Conservation (phyloP, 1,284 basidiomycete genomes). For the Macrocystidia cucumis region DNA sequence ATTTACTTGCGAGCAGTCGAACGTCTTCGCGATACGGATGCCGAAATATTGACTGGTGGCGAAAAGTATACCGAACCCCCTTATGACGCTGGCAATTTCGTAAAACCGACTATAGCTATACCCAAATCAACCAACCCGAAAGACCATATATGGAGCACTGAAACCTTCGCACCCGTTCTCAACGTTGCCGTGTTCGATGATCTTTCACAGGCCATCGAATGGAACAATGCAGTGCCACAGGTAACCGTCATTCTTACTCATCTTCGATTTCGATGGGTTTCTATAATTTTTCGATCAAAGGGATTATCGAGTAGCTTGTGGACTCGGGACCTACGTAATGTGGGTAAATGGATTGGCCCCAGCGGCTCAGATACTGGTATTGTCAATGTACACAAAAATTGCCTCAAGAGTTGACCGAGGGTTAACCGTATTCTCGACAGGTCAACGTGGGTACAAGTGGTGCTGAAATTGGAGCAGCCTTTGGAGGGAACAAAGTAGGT, state of each 20-base stretch:
- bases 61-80: slow-evolving; percentile 38
- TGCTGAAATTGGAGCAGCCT: slow-evolving; percentile 83
- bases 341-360: slow-evolving; percentile 91
- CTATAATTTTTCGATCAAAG: slow-evolving; percentile 28
- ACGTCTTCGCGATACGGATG: slow-evolving; percentile 58
- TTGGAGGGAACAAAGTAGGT: slow-evolving; percentile 86
- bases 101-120: slow-evolving; percentile 80
- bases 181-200: slow-evolving; percentile 87
- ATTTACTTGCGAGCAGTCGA: slow-evolving; percentile 61
- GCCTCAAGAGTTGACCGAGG: slow-evolving; percentile 6
- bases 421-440: slow-evolving; percentile 38
- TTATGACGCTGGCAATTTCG: slow-evolving; percentile 73
- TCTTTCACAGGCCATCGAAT: slow-evolving; percentile 83
- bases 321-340: slow-evolving; percentile 75
- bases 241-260: slow-evolving; percentile 19
- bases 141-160: slow-evolving; percentile 67
- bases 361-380: slow-evolving; percentile 82
- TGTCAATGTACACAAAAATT: slow-evolving; percentile 57
- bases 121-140: slow-evolving; percentile 46
- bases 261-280: slow-evolving; percentile 12
- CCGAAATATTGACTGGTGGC: slow-evolving; percentile 75
- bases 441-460: slow-evolving; percentile 92
- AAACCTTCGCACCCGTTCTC: slow-evolving; percentile 84
- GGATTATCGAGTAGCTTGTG: slow-evolving; percentile 87
- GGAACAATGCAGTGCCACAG: slow-evolving; percentile 92